phyloP scores from a whole-genome alignment of 2,329 filamentous ascomycete genomes.

The Triangularia verruculosa region DNA sequence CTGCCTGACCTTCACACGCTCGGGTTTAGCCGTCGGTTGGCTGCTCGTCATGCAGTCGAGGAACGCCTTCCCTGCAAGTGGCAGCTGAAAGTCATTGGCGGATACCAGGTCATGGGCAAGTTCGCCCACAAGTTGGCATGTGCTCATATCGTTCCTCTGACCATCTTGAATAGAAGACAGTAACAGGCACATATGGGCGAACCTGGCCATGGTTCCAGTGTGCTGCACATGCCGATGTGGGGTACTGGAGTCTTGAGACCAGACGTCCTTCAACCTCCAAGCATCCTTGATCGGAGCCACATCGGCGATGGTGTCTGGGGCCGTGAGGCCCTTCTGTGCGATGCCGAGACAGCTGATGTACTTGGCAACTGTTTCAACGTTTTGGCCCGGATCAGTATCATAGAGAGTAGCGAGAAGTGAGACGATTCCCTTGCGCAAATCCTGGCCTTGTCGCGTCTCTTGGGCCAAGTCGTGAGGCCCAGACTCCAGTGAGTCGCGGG shows the following conservation, averaged over 20 bases:
- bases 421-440: background rate
- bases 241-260: background rate
- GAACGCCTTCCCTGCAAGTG: conserved; percentile 14
- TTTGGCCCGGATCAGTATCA: background rate
- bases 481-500: background rate
- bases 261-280: conserved; percentile 5
- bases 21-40: background rate
- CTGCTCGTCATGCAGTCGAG: conserved; percentile 10
- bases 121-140: conserved; percentile 1
- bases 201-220: conserved; percentile 9
- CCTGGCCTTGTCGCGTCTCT: background rate
- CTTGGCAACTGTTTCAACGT: background rate
- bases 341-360: background rate
- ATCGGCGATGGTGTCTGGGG: background rate
- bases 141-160: background rate
- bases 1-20: background rate
- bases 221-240: background rate
- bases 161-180: conserved; percentile 3
- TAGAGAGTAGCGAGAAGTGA: background rate
- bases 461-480: background rate
- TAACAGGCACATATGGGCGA: conserved; percentile 17
- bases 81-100: conserved; percentile 8
- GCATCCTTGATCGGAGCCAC: background rate
- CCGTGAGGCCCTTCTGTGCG: background rate
- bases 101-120: conserved; percentile 9